Conservation (phyloP, 2,329 filamentous ascomycete species). For the Phyllosticta paracitricarpa region DNA sequence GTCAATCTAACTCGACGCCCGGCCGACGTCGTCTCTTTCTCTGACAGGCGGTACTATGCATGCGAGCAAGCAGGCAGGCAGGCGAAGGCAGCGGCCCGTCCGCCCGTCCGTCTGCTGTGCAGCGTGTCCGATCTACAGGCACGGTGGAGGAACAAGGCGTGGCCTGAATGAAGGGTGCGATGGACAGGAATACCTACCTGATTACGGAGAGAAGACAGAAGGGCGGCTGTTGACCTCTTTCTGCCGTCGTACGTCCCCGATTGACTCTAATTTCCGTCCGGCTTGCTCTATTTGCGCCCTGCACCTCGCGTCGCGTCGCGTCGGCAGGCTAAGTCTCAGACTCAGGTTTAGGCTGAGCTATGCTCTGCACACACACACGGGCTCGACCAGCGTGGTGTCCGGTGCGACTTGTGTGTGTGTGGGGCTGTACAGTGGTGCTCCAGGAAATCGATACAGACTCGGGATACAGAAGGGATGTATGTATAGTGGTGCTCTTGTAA, state of each 20-base stretch:
- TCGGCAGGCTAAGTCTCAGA: background rate
- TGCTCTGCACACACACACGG: background rate
- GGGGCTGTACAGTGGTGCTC: background rate
- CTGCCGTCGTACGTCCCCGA: background rate
- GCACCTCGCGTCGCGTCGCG: background rate
- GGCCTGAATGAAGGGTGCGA: background rate
- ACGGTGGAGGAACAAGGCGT: background rate
- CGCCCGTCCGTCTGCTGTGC: background rate
- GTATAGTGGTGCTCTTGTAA: background rate
- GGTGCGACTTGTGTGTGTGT: background rate
- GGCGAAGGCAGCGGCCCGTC: too few species aligned
- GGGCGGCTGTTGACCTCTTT: background rate
- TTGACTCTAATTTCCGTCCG: background rate
- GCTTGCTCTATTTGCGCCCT: too few species aligned
- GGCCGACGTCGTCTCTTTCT: background rate
- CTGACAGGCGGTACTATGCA: background rate
- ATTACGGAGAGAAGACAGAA: background rate
- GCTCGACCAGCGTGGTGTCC: background rate
- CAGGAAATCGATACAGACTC: background rate
- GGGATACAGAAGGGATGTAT: background rate
- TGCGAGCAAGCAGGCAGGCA: too few species aligned
- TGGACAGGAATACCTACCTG: too few species aligned
- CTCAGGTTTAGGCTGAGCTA: background rate
- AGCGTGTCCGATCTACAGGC: background rate
- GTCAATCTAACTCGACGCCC: background rate